These are phyloP conservation scores for Trichophyton verrucosum DNA, from an alignment of 2,329 filamentous ascomycete genomes.

Conservation along the genomic window DNA sequence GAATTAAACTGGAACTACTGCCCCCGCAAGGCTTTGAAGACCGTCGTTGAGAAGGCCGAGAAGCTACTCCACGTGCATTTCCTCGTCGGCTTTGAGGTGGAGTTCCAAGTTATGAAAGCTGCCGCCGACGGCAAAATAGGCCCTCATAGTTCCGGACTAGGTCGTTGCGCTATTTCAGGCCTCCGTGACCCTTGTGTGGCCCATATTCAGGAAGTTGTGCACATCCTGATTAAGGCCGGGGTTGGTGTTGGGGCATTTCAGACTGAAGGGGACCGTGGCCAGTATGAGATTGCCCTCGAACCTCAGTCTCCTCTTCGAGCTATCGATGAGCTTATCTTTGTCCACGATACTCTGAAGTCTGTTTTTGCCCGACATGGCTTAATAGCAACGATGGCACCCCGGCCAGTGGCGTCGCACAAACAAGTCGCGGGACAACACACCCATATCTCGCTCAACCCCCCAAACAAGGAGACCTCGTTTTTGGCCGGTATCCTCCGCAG, in stretches of 20 bases:
- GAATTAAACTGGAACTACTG: background rate
- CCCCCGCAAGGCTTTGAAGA: background rate
- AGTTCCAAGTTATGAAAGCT: slow-evolving; percentile 2
- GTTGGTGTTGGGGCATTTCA: slow-evolving; percentile 12
- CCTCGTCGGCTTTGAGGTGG: slow-evolving; percentile 1
- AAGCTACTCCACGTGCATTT: background rate
- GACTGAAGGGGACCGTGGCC: slow-evolving; percentile 11
- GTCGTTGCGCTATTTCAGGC: background rate
- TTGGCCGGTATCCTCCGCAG: slow-evolving; percentile 11
- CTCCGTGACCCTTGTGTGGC: slow-evolving; percentile 2
- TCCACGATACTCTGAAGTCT: slow-evolving; percentile 12
- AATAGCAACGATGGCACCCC: slow-evolving; percentile 14
- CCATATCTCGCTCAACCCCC: slow-evolving; percentile 14
- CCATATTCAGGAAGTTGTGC: background rate
- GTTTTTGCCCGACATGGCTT: slow-evolving; percentile 12
- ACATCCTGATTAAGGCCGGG: background rate
- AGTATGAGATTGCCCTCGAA: slow-evolving; percentile 14
- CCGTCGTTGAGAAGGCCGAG: background rate
- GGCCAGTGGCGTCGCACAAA: slow-evolving; percentile 6
- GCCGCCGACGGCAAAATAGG: background rate
- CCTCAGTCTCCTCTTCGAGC: slow-evolving; percentile 14
- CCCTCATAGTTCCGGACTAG: background rate
- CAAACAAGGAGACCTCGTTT: slow-evolving; percentile 7
- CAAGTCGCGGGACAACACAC: slow-evolving; percentile 8
- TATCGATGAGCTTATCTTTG: slow-evolving; percentile 14